phyloP scores from a whole-genome alignment of 768 basidiomycete genomes.

The Chalciporus chontae region DNA sequence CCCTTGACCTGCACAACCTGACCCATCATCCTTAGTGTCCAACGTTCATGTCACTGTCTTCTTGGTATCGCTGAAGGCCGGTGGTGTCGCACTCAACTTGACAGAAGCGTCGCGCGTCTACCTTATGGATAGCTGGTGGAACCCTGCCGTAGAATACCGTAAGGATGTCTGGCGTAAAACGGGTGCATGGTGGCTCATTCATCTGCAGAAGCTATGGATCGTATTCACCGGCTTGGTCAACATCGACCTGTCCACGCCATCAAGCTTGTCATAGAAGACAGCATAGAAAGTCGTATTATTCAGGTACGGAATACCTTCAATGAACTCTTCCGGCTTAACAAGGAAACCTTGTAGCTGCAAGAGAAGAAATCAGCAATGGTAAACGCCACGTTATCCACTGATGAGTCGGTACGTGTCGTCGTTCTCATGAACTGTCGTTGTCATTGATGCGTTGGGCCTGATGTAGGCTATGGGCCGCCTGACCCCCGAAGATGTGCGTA shows the following conservation, averaged over 20 bases:
- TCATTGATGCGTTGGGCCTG: conserved; percentile 7
- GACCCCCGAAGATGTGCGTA: conserved; percentile 75
- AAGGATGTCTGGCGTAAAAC: conserved; percentile 30
- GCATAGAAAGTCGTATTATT: conserved; percentile 92
- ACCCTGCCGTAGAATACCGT: conserved; percentile 92
- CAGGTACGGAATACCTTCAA: conserved; percentile 46
- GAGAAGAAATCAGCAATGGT: conserved; percentile 98
- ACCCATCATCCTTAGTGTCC: conserved; percentile 55
- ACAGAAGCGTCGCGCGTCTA: conserved; percentile 92
- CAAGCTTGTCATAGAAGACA: conserved; percentile 93
- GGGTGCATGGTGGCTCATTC: background rate
- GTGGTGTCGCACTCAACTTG: conserved; percentile 87
- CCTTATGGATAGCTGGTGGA: conserved; percentile 99
- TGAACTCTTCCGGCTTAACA: background rate
- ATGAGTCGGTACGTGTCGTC: conserved; percentile 59
- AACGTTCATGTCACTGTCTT: conserved; percentile 96
- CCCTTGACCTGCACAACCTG: background rate
- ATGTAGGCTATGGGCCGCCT: conserved; percentile 85
- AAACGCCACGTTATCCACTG: conserved; percentile 78
- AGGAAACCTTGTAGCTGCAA: conserved; percentile 54
- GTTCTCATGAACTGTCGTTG: conserved; percentile 1
- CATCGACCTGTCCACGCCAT: conserved; percentile 89
- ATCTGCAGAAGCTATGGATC: conserved; percentile 86
- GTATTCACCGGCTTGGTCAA: conserved; percentile 95
- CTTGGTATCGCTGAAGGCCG: conserved; percentile 93